A percentile compares a stretch with the other conserved stretches of the same genome.
phyloP scores from a whole-genome alignment of 176 grass and related monocot genomes.

The Microstegium vimineum region DNA sequence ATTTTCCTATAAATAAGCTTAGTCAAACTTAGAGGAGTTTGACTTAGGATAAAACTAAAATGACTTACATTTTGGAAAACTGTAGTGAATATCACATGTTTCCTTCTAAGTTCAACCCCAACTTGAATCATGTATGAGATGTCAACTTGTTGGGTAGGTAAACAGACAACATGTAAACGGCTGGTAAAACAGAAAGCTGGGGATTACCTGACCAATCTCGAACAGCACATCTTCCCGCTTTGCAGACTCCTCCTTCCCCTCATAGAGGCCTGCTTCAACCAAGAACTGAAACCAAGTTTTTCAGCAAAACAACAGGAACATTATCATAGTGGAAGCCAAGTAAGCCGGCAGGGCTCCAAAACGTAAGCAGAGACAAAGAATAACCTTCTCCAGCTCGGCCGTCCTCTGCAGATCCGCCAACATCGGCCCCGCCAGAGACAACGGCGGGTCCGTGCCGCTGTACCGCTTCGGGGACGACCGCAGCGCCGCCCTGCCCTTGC shows the following conservation, averaged over 20 bases:
- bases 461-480: slow-evolving; percentile 46
- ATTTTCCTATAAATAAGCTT: not conserved
- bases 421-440: slow-evolving; percentile 60
- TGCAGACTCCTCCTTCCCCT: slow-evolving; percentile 57
- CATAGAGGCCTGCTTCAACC: slow-evolving; percentile 68
- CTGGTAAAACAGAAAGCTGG: not conserved
- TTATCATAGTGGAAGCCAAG: not conserved
- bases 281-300: slow-evolving; percentile 48
- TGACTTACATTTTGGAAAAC: not conserved
- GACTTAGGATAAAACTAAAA: not conserved
- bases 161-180: not conserved
- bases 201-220: slow-evolving; percentile 65
- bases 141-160: not conserved
- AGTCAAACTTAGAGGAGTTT: not conserved
- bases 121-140: not conserved
- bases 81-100: not conserved
- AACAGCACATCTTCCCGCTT: slow-evolving; percentile 72
- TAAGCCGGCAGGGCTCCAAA: not conserved
- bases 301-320: not conserved
- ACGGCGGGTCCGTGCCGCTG: slow-evolving; percentile 55
- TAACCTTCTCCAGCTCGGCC: slow-evolving; percentile 66
- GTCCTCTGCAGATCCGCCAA: slow-evolving; percentile 70
- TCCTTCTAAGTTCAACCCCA: not conserved
- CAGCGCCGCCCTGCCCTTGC: slow-evolving; percentile 7
- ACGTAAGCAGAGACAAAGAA: not conserved